phyloP scores from a whole-genome alignment of 176 grass and related monocot genomes.

The Lolium multiflorum region DNA sequence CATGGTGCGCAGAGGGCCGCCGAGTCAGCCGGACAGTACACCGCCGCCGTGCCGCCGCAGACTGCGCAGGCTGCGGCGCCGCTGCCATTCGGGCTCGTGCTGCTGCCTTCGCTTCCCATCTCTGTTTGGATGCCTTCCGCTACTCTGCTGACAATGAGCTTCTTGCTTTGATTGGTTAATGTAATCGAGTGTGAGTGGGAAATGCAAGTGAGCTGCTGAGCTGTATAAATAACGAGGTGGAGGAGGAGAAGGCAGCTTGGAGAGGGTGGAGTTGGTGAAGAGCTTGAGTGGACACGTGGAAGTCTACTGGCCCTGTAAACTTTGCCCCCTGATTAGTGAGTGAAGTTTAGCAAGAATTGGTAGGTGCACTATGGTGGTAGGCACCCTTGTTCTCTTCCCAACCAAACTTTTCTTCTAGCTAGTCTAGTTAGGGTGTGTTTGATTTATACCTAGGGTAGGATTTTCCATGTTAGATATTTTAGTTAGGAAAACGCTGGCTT shows the following conservation, averaged over 20 bases:
- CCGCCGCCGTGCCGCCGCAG: constrained; percentile 41
- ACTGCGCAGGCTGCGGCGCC: constrained; percentile 43
- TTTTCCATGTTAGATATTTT: no score
- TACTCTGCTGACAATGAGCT: not conserved
- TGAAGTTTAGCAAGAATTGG: constrained; percentile 30
- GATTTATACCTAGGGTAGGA: no score
- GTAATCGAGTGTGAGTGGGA: constrained; percentile 36
- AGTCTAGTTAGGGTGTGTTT: no score
- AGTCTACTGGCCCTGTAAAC: constrained; percentile 37
- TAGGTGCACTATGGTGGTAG: constrained; percentile 51
- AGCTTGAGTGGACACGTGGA: constrained; percentile 43
- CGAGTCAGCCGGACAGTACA: constrained; percentile 62
- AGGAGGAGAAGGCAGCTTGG: not conserved
- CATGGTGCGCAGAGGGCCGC: constrained; percentile 65
- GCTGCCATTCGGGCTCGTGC: constrained; percentile 21
- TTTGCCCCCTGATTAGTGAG: not conserved
- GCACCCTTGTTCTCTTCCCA: constrained; percentile 30
- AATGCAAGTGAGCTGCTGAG: constrained; percentile 48
- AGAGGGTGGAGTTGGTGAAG: constrained; percentile 47
- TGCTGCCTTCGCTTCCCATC: constrained; percentile 55
- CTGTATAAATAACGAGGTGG: constrained; percentile 48
- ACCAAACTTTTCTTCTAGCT: not conserved
- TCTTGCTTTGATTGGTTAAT: not conserved
- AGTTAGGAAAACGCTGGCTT: no score
- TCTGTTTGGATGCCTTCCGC: no score